Conservation (phyloP, 768 basidiomycete genomes). For the Chalciporus sphaerocephalus region DNA sequence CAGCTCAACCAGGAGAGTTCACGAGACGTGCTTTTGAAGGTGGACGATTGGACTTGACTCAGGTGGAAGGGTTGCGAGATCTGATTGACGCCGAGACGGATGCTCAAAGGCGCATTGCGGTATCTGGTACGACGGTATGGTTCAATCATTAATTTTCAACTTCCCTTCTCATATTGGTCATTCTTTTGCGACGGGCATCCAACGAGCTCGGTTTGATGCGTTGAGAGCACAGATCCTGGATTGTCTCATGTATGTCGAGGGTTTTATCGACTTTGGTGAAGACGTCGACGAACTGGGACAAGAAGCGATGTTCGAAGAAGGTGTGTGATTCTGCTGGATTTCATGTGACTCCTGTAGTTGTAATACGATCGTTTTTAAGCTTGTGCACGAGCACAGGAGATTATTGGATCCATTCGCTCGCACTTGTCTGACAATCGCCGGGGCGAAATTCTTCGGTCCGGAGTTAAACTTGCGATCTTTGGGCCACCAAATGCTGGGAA, state of each 20-base stretch:
- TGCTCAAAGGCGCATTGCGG: constrained; percentile 68
- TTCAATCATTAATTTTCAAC: constrained; percentile 8
- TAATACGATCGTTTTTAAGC: constrained; percentile 38
- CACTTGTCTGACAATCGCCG: constrained; percentile 68
- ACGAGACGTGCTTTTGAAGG: constrained; percentile 78
- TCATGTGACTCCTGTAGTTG: neutral
- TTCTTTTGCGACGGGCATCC: constrained; percentile 46
- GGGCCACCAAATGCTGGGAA: constrained; percentile 96
- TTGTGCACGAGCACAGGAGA: constrained; percentile 40
- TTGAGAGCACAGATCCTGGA: constrained; percentile 64
- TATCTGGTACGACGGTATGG: constrained; percentile 65
- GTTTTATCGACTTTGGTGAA: constrained; percentile 91
- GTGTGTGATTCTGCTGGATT: constrained; percentile 34
- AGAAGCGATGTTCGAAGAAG: constrained; percentile 70
- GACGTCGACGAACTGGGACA: constrained; percentile 74
- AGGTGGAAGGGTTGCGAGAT: constrained; percentile 85
- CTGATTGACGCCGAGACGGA: constrained; percentile 89
- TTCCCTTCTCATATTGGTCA: neutral
- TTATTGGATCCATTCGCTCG: constrained; percentile 48
- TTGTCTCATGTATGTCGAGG: constrained; percentile 77
- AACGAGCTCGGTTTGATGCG: constrained; percentile 54
- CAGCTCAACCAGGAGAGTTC: constrained; percentile 86
- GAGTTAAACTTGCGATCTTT: constrained; percentile 81
- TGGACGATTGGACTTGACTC: constrained; percentile 80
- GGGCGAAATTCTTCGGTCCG: constrained; percentile 80